Conservation (phyloP, 2,329 filamentous ascomycete species). For the Zymoseptoria passerinii region DNA sequence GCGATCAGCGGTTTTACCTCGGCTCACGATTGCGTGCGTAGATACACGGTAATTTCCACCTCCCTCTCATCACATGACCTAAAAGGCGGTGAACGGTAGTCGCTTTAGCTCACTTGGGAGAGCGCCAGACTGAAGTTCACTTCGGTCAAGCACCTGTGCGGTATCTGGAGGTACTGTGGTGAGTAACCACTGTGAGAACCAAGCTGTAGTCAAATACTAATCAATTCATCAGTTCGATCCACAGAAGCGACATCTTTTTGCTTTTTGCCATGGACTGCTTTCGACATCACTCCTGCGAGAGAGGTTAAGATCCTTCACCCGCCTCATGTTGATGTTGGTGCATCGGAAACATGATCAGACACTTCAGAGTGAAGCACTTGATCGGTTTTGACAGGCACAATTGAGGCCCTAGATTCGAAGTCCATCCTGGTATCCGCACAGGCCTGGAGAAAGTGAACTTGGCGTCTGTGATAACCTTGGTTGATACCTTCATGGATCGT, state of each 20-base stretch:
- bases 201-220: too few relatives aligned
- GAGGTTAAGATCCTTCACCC: too few relatives aligned
- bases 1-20: too few relatives aligned
- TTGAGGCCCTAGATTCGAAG: not conserved
- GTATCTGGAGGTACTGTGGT: constrained; percentile 13
- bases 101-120: constrained; percentile 8
- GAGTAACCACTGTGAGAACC: too few relatives aligned
- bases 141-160: constrained; percentile 7
- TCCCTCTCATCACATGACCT: not conserved
- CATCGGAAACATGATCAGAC: not conserved
- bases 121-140: constrained; percentile 5
- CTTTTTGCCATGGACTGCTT: not conserved
- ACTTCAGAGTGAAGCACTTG: not conserved
- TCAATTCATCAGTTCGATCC: not conserved
- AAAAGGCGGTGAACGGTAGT: not conserved
- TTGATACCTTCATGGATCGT: not conserved
- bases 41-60: too few relatives aligned
- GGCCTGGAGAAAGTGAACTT: not conserved
- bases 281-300: too few relatives aligned
- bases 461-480: not conserved
- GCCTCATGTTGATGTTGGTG: not conserved
- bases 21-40: too few relatives aligned
- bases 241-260: constrained; percentile 1
- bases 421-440: not conserved
- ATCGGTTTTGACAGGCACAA: not conserved